Percentiles rank a stretch among this genome's conserved stretches.
Conservation (phyloP, 208 protist genomes). For the Endotrypanum monterogeii region DNA sequence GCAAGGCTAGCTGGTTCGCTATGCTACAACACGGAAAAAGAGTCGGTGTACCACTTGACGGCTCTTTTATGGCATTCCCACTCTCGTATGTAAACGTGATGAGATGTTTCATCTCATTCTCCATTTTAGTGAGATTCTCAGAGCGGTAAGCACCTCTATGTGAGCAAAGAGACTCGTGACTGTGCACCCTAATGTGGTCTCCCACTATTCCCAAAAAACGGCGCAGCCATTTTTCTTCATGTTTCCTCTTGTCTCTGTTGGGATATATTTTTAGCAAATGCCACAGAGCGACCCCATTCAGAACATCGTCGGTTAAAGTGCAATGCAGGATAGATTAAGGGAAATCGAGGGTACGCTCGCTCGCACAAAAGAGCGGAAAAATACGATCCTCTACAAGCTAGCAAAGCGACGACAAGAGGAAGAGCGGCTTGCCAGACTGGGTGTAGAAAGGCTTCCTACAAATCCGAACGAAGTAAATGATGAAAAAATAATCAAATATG, state of each 20-base stretch:
- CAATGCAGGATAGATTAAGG: conserved; percentile 77
- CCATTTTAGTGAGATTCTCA: not conserved
- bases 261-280: not conserved
- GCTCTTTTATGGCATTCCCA: no score
- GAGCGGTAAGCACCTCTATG: not conserved
- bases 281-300: no score
- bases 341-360: conserved; percentile 89
- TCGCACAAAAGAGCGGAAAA: conserved; percentile 74
- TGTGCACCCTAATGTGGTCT: not conserved
- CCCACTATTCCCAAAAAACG: no score
- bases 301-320: not conserved
- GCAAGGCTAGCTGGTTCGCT: no score
- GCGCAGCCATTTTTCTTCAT: not conserved
- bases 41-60: no score
- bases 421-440: conserved; percentile 56
- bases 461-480: conserved; percentile 66
- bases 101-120: not conserved
- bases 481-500: conserved; percentile 65
- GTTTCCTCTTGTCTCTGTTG: not conserved
- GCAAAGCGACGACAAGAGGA: conserved; percentile 60
- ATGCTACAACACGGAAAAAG: no score
- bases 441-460: conserved; percentile 62
- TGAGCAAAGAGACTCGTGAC: not conserved
- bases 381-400: conserved; percentile 83
- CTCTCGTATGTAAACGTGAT: no score